Conservation (phyloP, 768 basidiomycete species). For the Gloeophyllum trabeum region DNA sequence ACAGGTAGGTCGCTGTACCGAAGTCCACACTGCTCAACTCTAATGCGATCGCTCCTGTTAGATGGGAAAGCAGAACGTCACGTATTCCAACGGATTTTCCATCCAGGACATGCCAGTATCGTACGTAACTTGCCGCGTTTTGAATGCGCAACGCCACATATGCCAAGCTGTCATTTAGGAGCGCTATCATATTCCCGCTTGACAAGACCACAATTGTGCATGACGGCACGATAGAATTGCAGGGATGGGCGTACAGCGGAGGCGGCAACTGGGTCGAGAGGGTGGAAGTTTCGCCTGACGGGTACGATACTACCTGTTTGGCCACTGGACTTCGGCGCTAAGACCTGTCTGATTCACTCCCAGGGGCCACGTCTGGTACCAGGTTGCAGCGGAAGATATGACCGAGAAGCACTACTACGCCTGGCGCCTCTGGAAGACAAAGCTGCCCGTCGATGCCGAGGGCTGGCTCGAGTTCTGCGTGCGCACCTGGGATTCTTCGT, state of each 20-base stretch:
- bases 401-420: conserved; percentile 47
- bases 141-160: not conserved
- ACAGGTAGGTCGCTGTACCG: conserved; percentile 21
- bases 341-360: too few relatives aligned
- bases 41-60: conserved; percentile 9
- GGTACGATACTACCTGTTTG: conserved; percentile 19
- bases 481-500: conserved; percentile 45
- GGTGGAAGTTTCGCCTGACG: conserved; percentile 42
- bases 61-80: conserved; percentile 41
- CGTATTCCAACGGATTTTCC: conserved; percentile 42
- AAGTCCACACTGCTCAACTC: not conserved
- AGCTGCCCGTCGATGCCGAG: conserved; percentile 39
- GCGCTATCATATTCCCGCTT: conserved; percentile 33
- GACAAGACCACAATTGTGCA: conserved; percentile 37
- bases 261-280: conserved; percentile 43
- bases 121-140: conserved; percentile 18
- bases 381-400: conserved; percentile 31
- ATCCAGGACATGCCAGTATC: conserved; percentile 51
- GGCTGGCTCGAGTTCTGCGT: conserved; percentile 48
- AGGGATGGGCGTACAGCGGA: conserved; percentile 20
- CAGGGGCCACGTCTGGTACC: conserved; percentile 40
- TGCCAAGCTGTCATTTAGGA: conserved; percentile 17
- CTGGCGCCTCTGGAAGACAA: conserved; percentile 42
- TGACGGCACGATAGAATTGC: conserved; percentile 31
- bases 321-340: not conserved